A percentile compares a stretch with the other conserved stretches of the same genome.
Evolutionary conservation across 1,139 yeast genomes (phyloP).

Genomic region (Meyerozyma smithsonii): DNA sequence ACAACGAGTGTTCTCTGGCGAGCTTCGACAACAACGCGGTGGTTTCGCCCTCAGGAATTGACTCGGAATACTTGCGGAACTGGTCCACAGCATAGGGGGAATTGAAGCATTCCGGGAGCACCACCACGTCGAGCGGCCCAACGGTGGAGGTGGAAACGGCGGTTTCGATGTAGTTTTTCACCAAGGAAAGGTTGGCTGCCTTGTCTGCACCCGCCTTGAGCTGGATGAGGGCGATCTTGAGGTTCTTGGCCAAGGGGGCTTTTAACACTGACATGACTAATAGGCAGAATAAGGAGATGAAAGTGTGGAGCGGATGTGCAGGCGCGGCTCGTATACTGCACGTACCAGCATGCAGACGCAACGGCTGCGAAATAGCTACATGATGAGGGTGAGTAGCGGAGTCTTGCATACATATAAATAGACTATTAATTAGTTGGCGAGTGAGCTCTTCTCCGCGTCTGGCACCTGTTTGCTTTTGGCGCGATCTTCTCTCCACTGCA

Average conservation of each 20-base stretch:
- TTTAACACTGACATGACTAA: conserved; percentile 23
- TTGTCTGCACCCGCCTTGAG: conserved; percentile 69
- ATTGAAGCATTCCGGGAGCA: conserved; percentile 89
- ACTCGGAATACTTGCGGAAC: conserved; percentile 80
- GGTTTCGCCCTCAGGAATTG: conserved; percentile 61
- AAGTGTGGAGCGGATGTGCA: not conserved
- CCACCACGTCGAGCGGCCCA: conserved; percentile 51
- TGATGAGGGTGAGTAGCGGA: too few species aligned
- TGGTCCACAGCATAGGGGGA: conserved; percentile 90
- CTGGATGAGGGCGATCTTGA: conserved; percentile 73
- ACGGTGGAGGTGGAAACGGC: conserved; percentile 49
- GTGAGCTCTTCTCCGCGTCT: not conserved
- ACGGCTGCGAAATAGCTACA: not conserved
- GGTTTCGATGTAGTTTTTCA: conserved; percentile 40
- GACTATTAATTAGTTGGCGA: too few species aligned
- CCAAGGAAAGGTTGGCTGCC: conserved; percentile 52
- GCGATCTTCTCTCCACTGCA: not conserved
- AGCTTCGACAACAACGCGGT: conserved; percentile 54
- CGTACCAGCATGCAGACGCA: not conserved
- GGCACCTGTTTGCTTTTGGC: not conserved
- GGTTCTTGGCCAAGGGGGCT: conserved; percentile 23
- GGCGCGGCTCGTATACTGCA: not conserved
- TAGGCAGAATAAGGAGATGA: not conserved
- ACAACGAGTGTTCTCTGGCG: conserved; percentile 59
- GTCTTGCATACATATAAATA: too few species aligned